Evolutionary conservation across 2,329 filamentous ascomycete genomes (phyloP).

Genomic region (Leptographium procerum): DNA sequence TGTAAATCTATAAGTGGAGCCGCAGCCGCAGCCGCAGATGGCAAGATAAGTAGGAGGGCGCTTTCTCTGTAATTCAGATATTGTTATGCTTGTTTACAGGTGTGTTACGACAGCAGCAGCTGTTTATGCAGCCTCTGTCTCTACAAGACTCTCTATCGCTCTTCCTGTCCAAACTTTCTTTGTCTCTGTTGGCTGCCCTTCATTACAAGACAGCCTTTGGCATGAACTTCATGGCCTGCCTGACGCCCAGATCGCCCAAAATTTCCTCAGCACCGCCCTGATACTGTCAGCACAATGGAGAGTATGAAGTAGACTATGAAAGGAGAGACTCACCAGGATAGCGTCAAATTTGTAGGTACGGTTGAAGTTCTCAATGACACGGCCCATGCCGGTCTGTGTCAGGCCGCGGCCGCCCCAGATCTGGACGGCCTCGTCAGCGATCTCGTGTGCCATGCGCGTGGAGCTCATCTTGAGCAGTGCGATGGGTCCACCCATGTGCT

Average conservation of each 20-base stretch:
- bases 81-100: background rate
- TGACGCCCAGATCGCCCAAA: slow-evolving; percentile 66
- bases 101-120: background rate
- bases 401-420: slow-evolving; percentile 76
- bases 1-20: too few species aligned
- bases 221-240: slow-evolving; percentile 75
- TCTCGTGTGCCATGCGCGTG: slow-evolving; percentile 68
- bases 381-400: slow-evolving; percentile 74
- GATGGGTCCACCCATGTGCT: slow-evolving; percentile 68
- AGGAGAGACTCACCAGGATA: slow-evolving; percentile 34
- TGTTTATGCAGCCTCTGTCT: background rate
- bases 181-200: background rate
- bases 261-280: slow-evolving; percentile 72
- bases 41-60: too few species aligned
- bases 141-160: background rate
- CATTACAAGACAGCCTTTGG: slow-evolving; percentile 68
- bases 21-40: too few species aligned
- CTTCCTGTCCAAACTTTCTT: too few species aligned
- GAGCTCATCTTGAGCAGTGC: slow-evolving; percentile 69
- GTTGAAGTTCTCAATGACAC: slow-evolving; percentile 73
- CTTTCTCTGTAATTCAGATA: background rate
- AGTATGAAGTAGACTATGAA: background rate
- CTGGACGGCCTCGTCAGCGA: slow-evolving; percentile 73
- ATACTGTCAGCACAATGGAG: background rate
- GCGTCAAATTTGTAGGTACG: slow-evolving; percentile 74